These are phyloP conservation scores for Sporothrix inflata DNA, from an alignment of 2,329 filamentous ascomycete genomes.

Conservation along the genomic window DNA sequence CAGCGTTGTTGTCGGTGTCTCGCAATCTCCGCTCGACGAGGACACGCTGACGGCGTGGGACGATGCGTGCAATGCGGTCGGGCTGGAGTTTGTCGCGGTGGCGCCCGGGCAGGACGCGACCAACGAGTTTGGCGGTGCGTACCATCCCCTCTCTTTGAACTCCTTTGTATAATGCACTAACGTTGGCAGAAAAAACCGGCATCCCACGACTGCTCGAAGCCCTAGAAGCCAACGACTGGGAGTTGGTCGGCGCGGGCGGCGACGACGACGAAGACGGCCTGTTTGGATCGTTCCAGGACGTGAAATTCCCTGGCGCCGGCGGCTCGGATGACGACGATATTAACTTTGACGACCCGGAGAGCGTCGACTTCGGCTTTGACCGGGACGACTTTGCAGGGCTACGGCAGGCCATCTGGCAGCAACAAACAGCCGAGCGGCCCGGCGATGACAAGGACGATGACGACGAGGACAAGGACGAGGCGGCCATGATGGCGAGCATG, in stretches of 20 bases:
- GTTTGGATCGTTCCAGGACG: conserved; percentile 15
- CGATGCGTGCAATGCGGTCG: conserved; percentile 58
- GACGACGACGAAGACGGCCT: conserved; percentile 36
- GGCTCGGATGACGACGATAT: conserved; percentile 38
- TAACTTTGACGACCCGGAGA: conserved; percentile 38
- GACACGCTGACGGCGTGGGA: conserved; percentile 62
- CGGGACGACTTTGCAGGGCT: conserved; percentile 57
- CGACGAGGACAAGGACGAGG: conserved; percentile 48
- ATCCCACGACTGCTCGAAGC: conserved; percentile 63
- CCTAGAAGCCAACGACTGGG: conserved; percentile 69
- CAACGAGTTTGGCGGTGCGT: conserved; percentile 64
- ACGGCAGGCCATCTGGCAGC: conserved; percentile 55
- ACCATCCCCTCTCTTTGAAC: neutral
- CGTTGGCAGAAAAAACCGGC: conserved; percentile 35
- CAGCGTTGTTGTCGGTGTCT: conserved; percentile 61
- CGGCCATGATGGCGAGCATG: conserved; percentile 64
- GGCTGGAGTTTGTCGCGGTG: conserved; percentile 65
- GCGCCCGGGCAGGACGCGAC: conserved; percentile 43
- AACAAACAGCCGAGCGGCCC: conserved; percentile 34
- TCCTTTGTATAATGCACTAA: neutral
- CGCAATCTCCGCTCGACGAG: conserved; percentile 38
- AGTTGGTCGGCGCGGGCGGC: conserved; percentile 27
- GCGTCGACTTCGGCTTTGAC: conserved; percentile 58
- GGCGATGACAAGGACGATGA: neutral
- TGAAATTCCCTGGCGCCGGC: neutral